These are phyloP conservation scores for Apiospora malaysiana DNA, from an alignment of 2,329 filamentous ascomycete species.

Conservation along the genomic window DNA sequence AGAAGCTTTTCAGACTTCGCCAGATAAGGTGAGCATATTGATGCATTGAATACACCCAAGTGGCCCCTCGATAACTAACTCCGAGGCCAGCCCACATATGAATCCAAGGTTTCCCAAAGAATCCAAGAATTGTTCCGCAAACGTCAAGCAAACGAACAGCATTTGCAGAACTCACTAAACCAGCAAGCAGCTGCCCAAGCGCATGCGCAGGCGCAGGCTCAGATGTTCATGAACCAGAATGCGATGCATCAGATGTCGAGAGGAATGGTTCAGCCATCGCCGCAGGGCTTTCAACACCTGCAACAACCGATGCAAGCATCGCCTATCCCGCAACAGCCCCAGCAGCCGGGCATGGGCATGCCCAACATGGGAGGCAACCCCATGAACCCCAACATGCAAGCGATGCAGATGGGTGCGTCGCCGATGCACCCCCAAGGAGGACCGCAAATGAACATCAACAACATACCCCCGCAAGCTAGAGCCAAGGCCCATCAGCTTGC, in stretches of 20 bases:
- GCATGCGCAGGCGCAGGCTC: conserved; percentile 46
- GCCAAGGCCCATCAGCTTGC: conserved; percentile 53
- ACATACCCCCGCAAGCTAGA: conserved; percentile 51
- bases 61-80: neutral
- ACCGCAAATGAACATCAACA: conserved; percentile 38
- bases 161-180: conserved; percentile 56
- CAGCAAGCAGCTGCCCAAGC: conserved; percentile 46
- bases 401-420: conserved; percentile 44
- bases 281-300: conserved; percentile 62
- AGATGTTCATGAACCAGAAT: conserved; percentile 57
- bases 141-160: conserved; percentile 56
- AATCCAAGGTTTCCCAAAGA: conserved; percentile 52
- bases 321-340: conserved; percentile 55
- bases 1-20: conserved; percentile 51
- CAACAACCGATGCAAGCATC: conserved; percentile 64
- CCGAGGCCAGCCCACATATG: conserved; percentile 52
- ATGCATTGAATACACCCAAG: neutral
- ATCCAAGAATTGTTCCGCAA: conserved; percentile 55
- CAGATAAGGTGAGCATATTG: conserved; percentile 51
- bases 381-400: conserved; percentile 38
- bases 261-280: conserved; percentile 54
- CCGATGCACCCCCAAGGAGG: conserved; percentile 32
- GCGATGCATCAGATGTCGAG: conserved; percentile 60
- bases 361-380: conserved; percentile 43
- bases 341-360: conserved; percentile 49